Base-by-base conservation (phyloP, 2,329 filamentous ascomycete species). In the Capronia epimyces region DNA sequence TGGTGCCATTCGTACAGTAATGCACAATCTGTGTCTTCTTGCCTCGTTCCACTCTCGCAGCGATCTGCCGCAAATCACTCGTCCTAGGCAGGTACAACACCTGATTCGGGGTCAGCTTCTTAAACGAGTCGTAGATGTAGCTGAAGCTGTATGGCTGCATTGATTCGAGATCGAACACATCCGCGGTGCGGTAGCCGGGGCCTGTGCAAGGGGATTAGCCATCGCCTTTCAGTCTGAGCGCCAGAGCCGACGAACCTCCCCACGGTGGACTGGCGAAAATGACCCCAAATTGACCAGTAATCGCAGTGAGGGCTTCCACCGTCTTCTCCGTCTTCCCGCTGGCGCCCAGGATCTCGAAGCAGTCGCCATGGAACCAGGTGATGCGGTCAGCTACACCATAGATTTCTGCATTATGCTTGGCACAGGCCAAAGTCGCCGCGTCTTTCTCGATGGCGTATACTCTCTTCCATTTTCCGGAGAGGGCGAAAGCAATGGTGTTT, bases 401-500 rank as follows among this genome's bases (percentile, higher is more conserved):
- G 40, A 97, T 73, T 48, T 81, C 75, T 6, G 93, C 89, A 66
- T 98, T 98, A 66, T 94, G 83, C 71, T 95, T 90, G 21, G 89
- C 93, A 69, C 94, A 98, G 40, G 84, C 83, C 5, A 98, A 77
- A 1, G 87, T 88, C 8, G 82, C 79, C 2, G 83, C 75, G 63
- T 97, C 84, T 61, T 84, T 86, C 70, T 98, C 93, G 60, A 98
- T 85, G 36, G 87, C 89, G 65, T 97, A 89, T 57, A 98, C 81
- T 57, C 81, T 83, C 45, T 83, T 79, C 86, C 89, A 98, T 57
- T 83, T 81, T 16, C 78, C 81, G 0, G 84, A 87, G 8, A 83
- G 78, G 15, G 93, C 91, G 62, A 98, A 94, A n/a, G 90, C 89
- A 61, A 98, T 97, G 20, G 86, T 81, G 67, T 98, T 98, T 48